Evolutionary conservation across 1,284 basidiomycete genomes (phyloP).

Genomic region (Naganishia liquefaciens): DNA sequence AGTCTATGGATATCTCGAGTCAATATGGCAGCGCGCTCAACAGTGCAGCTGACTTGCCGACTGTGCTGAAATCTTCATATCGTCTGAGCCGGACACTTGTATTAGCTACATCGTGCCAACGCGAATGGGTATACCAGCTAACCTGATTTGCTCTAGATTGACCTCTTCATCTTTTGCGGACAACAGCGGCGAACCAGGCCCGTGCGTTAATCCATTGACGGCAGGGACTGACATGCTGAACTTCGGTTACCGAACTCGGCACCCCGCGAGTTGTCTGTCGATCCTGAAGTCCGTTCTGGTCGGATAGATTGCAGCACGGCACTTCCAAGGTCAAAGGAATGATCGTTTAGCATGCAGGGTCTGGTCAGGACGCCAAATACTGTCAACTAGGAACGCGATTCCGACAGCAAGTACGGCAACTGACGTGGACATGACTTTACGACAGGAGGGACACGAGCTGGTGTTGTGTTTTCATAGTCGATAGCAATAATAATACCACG

Average conservation of each 20-base stretch:
- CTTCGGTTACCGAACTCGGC: not conserved
- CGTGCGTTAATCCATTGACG: conserved; percentile 5
- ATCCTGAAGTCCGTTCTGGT: not conserved
- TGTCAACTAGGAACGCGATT: too few species aligned
- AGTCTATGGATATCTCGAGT: conserved; percentile 60
- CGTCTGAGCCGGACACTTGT: conserved; percentile 40
- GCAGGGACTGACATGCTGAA: not conserved
- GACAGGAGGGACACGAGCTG: not conserved
- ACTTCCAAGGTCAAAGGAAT: not conserved
- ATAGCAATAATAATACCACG: not conserved
- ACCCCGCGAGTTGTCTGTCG: not conserved
- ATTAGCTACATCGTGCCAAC: not conserved
- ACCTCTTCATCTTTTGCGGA: conserved; percentile 43
- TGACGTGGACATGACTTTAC: not conserved
- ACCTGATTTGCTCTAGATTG: conserved; percentile 57
- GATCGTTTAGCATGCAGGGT: too few species aligned
- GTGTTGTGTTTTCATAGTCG: not conserved
- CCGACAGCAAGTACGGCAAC: not conserved
- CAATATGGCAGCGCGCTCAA: not conserved
- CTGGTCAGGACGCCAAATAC: too few species aligned
- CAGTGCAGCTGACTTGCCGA: conserved; percentile 58
- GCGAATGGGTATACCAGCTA: conserved; percentile 27
- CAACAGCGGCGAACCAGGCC: conserved; percentile 2
- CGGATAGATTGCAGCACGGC: too few species aligned
- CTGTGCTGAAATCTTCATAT: conserved; percentile 74